Base-by-base conservation (phyloP, 129 eudicot species). In the Pulicaria dysenterica region DNA sequence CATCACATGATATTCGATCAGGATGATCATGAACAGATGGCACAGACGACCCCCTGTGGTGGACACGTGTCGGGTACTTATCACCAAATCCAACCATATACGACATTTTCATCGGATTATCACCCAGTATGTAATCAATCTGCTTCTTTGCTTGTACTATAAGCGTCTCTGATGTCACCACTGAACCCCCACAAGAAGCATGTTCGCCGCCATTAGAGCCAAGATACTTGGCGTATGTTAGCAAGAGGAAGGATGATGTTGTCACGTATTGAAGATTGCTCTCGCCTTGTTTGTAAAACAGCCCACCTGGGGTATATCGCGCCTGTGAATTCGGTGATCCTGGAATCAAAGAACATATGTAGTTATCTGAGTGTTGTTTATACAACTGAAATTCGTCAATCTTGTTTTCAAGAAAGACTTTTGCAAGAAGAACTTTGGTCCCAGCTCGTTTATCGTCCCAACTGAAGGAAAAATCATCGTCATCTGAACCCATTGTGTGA, bases 261-360 rank as follows among this genome's bases (percentile, higher is more conserved):
- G 98, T 93, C 7, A 90, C 98, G 19, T 90, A 90, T 49, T 93
- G 98, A 55, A 93, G 98, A 77, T 93, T 93, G 91, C 95, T 87
- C 43, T 61, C 87, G 5, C 87, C 80, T 72, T 73, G 83, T 79
- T 85, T 90, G 77, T 83, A 93, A 7, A 93, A 70, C 10, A 93
- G 85, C 6, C 98, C 98, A 13, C 98, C 96, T 60, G 90, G 96
- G 8, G 98, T 90, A 44, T 90, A 93, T n/a, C 79, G 92, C n/a
- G 95, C 86, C 63, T 87, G 96, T 54, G 86, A 86, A 60, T 76
- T 83, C 37, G 88, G 89, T n/a, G 95, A 72, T 14, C 95, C 96
- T 13, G 92, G 98, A 70, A 89, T 79, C 9, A 93, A 38, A 47
- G 98, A 93, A 60, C 98, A 93, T 38, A 93, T 89, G 63, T 87